Evolutionary conservation across 148 eudicot species (phyloP).

Genomic region (Rhododendron kiyosumense): DNA sequence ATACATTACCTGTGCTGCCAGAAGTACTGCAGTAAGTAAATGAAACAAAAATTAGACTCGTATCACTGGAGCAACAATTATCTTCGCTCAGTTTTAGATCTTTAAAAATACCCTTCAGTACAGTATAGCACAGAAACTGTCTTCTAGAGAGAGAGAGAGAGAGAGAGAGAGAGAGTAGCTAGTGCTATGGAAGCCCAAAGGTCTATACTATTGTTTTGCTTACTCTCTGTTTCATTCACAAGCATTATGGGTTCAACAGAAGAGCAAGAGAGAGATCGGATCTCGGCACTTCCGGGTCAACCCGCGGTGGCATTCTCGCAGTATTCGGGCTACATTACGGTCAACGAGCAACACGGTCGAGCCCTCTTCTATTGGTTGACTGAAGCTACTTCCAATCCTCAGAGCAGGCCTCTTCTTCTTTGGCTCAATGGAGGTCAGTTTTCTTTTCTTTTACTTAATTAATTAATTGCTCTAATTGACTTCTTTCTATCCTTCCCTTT

Average conservation of each 20-base stretch:
- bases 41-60: neutral
- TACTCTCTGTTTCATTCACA: neutral
- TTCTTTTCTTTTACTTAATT: no score
- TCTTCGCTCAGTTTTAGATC: neutral
- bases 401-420: slow-evolving; percentile 41
- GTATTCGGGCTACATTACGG: slow-evolving; percentile 47
- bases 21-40: neutral
- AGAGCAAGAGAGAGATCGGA: slow-evolving; percentile 37
- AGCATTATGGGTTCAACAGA: slow-evolving; percentile 1
- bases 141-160: neutral
- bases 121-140: neutral
- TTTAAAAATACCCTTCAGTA: neutral
- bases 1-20: neutral
- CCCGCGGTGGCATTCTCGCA: slow-evolving; percentile 41
- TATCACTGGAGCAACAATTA: neutral
- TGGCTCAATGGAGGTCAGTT: slow-evolving; percentile 64
- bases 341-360: slow-evolving; percentile 33
- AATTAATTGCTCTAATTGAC: no score
- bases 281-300: slow-evolving; percentile 41
- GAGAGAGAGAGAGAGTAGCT: slow-evolving; percentile 5
- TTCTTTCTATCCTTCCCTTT: neutral
- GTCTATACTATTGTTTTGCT: neutral
- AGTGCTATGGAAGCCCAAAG: slow-evolving; percentile 8
- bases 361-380: slow-evolving; percentile 53
- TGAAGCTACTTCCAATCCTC: slow-evolving; percentile 27